These are phyloP conservation scores for Jatropha podagrica DNA, from an alignment of 441 rosid genomes.

Conservation along the genomic window DNA sequence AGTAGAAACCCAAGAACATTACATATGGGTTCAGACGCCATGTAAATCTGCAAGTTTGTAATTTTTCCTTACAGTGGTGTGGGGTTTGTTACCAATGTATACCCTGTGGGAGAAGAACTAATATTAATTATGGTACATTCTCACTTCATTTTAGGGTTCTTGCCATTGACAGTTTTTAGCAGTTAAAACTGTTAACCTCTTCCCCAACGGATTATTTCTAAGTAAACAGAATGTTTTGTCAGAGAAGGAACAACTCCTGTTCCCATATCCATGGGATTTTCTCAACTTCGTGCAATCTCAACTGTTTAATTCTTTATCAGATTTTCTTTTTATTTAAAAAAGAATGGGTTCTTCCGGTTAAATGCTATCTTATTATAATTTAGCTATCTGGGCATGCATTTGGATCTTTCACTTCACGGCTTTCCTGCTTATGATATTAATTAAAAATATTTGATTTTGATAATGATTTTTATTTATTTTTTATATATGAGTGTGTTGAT, in stretches of 20 bases:
- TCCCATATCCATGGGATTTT: no score
- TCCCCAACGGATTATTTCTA: constrained; percentile 4
- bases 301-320: no score
- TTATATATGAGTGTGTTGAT: no score
- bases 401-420: no score
- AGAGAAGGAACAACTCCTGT: background rate
- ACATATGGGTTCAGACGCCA: constrained; percentile 30
- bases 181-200: constrained; percentile 18
- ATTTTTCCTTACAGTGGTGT: constrained; percentile 43
- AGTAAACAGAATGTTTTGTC: constrained; percentile 12
- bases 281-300: background rate
- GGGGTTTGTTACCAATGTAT: constrained; percentile 16
- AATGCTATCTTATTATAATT: no score
- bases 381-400: no score
- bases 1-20: constrained; percentile 29
- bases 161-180: constrained; percentile 11
- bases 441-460: no score
- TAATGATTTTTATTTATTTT: no score
- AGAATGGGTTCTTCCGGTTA: no score
- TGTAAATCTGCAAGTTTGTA: constrained; percentile 29
- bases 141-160: constrained; percentile 19
- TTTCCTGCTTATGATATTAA: no score
- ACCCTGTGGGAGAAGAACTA: constrained; percentile 18
- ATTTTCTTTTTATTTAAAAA: no score
- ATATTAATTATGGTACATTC: background rate